These are phyloP conservation scores for Auricularia cornea DNA, from an alignment of 768 basidiomycete species.

Conservation along the genomic window DNA sequence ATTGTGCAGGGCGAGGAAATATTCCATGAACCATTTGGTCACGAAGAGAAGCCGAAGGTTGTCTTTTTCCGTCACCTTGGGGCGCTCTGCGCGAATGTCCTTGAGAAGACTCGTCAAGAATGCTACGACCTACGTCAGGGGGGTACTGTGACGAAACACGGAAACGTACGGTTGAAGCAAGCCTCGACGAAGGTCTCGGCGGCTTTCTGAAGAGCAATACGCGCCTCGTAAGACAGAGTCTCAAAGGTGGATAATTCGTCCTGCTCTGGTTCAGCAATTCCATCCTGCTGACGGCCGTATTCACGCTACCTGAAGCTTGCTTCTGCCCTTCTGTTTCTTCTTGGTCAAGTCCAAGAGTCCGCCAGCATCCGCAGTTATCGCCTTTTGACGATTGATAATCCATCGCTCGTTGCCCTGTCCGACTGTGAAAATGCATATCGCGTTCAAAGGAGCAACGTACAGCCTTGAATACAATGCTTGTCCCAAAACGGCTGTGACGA, in stretches of 20 bases:
- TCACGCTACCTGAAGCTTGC: conserved; percentile 28
- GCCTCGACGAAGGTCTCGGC: conserved; percentile 68
- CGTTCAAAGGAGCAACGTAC: background rate
- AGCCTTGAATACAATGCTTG: conserved; percentile 60
- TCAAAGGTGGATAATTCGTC: conserved; percentile 66
- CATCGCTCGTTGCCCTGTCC: conserved; percentile 28
- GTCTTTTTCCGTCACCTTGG: conserved; percentile 92
- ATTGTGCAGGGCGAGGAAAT: conserved; percentile 55
- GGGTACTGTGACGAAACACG: conserved; percentile 15
- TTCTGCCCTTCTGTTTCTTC: conserved; percentile 46
- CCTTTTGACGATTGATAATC: conserved; percentile 81
- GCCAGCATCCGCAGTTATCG: conserved; percentile 59
- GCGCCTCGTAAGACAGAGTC: conserved; percentile 58
- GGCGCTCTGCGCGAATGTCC: conserved; percentile 87
- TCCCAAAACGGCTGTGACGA: conserved; percentile 93
- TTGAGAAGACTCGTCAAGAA: conserved; percentile 80
- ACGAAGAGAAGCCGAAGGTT: conserved; percentile 82
- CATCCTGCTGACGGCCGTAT: background rate
- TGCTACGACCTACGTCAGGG: no score
- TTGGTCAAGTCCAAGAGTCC: conserved; percentile 65
- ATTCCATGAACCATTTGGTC: conserved; percentile 87
- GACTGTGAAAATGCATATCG: background rate
- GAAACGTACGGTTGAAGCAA: conserved; percentile 78
- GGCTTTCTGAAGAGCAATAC: conserved; percentile 54
- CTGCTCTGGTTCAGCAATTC: background rate